Base-by-base conservation (phyloP, 2,329 filamentous ascomycete species). In the Fusarium verrucosum region DNA sequence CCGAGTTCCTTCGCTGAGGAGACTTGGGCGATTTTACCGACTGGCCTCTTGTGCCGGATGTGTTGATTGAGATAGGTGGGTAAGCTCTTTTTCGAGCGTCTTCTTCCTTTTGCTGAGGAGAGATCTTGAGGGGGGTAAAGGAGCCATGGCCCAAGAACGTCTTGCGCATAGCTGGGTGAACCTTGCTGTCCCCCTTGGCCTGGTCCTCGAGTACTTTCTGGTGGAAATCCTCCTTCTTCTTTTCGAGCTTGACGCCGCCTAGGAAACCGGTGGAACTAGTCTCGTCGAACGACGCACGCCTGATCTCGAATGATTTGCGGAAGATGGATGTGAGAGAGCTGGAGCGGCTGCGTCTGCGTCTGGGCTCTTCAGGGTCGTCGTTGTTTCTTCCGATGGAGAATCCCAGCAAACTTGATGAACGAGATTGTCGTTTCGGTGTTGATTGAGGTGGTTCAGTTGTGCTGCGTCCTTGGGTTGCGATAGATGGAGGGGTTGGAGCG, bases 221-320 rank as follows among this genome's bases (percentile, higher is more conserved):
- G 10, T 74, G 66, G 17, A 74, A 74, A 2, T 72, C 72, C 9
- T 79, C 72, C 41, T 74, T 74, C 52, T 80, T 73, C 42, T 77
- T 71, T 42, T 80, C 78, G 16, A 80, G 71, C 53, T 80, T 81
- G 50, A 76, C 75, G 19, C 77, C 78, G 2, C 79, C 78, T 22
- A 81, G 75, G 60, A 81, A 81, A 13, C 74, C 74, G 3, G 69
- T 71, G 7, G 76, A 68, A n/a, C 62, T 63, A 10, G 67, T 58
- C 19, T 72, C 70, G 30, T 78, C 77, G 17, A 73, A 61, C 0
- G 77, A 78, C 1, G 70, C 67, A 3, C 76, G 72, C 16, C 74
- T 72, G 30, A 73, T 73, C 44, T 76, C 76, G 28, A 78, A 77
- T 1, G 77, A 75, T 7, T 68, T 60, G 52, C 72, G 73, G 50